Evolutionary conservation across 176 grass and related monocot species (phyloP).

Genomic region (Ensete ventricosum): DNA sequence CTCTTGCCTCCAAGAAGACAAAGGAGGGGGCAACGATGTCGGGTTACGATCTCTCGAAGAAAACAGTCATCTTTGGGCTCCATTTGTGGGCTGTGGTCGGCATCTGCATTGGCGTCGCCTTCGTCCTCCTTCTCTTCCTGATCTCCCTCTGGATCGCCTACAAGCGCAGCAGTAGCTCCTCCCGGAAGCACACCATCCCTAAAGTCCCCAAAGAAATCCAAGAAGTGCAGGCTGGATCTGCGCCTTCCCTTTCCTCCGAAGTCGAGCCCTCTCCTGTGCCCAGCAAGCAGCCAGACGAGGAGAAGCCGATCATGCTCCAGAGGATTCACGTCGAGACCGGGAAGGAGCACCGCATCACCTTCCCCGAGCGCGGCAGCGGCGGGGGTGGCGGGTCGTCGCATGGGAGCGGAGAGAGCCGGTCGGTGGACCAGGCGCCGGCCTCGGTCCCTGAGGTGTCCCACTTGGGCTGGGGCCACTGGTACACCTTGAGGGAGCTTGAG

Average conservation of each 20-base stretch:
- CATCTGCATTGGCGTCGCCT: slow-evolving; percentile 12
- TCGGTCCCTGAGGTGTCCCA: slow-evolving; percentile 77
- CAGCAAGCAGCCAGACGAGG: slow-evolving; percentile 4
- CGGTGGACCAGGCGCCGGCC: slow-evolving; percentile 33
- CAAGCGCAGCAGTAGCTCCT: slow-evolving; percentile 3
- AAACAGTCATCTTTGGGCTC: slow-evolving; percentile 13
- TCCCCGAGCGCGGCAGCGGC: slow-evolving; percentile 59
- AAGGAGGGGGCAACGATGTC: neutral
- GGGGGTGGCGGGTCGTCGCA: slow-evolving; percentile 52
- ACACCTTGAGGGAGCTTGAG: slow-evolving; percentile 94
- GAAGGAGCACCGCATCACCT: slow-evolving; percentile 91
- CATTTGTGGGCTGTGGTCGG: slow-evolving; percentile 7
- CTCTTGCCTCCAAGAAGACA: neutral
- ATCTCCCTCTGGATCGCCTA: slow-evolving; percentile 17
- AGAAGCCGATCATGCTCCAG: slow-evolving; percentile 19
- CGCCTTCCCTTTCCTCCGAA: neutral
- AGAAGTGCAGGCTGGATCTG: neutral
- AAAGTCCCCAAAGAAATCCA: neutral
- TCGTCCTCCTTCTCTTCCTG: slow-evolving; percentile 12
- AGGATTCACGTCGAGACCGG: slow-evolving; percentile 82
- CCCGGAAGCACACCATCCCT: neutral
- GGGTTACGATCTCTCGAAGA: slow-evolving; percentile 10
- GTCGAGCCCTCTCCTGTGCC: neutral
- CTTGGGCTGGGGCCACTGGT: slow-evolving; percentile 94
- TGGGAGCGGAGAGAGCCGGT: slow-evolving; percentile 66